Evolutionary conservation across 2,329 filamentous ascomycete species (phyloP), one percentile per base, ranked within the genome.

Genomic region (Ambrosiella cleistominuta): DNA sequence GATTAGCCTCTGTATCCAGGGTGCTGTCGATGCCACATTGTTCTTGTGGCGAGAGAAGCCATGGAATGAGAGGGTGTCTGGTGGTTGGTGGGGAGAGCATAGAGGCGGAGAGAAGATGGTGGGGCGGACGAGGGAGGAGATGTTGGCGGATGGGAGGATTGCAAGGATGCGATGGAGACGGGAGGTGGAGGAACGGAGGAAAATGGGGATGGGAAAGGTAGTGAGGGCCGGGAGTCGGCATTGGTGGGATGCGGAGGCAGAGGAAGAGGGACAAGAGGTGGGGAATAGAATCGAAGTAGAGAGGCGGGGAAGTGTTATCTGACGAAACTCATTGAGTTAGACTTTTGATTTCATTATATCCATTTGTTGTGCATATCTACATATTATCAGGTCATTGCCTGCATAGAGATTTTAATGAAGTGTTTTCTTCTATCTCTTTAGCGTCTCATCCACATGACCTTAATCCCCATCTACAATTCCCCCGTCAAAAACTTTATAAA

Each of bases 401-500:
- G 49, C 5, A 27, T 42, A 51, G 45, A 49, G 13, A 27, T 15
- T 8, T 45, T 15, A 19, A 40, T 44, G 7, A 11, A 35, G 50
- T 37, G 40, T 47, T 11, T 40, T 57, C 37, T 51, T 47, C 17
- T 35, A 51, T 36, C 47, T 35, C 47, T 51, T 51, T 19, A 44
- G 3, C 15, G 11, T n/a, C 13, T 27, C 53, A 55, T 8, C 12
- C 13, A 13, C n/a, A 2, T 8, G 8, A 19, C 44, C 7, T 47
- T 17, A 2, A 47, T 47, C n/a, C 1, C 17, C 15, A 19, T 40
- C 36, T 56, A 51, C 36, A 56, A 75, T 63, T 88, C 51, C 35
- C 54, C 82, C 53, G 81, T 71, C 64, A 94, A 68, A 64, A 97
- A 95, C 50, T 76, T 79, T 65, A 96, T 67, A 67, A 96, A 94